Percentiles rank a stretch among this genome's conserved stretches.
phyloP scores from a whole-genome alignment of 805 yeast species.

The Wickerhamiella galacta region DNA sequence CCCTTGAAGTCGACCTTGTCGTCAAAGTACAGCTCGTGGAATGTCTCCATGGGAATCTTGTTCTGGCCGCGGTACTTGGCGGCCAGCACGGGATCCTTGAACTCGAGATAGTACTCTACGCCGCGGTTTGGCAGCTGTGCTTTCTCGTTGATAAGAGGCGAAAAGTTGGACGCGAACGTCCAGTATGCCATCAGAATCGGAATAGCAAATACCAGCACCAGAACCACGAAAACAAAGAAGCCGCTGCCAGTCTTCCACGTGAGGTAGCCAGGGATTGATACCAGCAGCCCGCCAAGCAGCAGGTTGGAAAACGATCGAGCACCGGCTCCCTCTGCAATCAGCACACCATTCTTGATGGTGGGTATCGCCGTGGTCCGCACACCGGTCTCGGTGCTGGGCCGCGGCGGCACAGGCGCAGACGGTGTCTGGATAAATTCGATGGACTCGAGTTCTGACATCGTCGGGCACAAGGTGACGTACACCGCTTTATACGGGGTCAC shows the following conservation, averaged over 20 bases:
- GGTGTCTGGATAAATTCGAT: conserved; percentile 50
- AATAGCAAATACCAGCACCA: conserved; percentile 35
- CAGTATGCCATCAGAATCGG: conserved; percentile 74
- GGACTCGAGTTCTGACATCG: too few species aligned
- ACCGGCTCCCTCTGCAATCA: conserved; percentile 88
- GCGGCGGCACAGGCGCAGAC: conserved; percentile 28
- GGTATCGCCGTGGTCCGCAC: conserved; percentile 32
- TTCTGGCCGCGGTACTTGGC: conserved; percentile 51
- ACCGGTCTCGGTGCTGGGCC: conserved; percentile 31
- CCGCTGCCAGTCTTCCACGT: conserved; percentile 48
- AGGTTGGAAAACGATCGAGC: conserved; percentile 56
- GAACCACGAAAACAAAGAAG: conserved; percentile 50
- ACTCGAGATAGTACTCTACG: conserved; percentile 63
- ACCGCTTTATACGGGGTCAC: too few species aligned
- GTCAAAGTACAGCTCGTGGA: conserved; percentile 74
- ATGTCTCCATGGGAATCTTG: conserved; percentile 84
- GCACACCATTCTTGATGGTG: conserved; percentile 66
- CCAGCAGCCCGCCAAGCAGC: conserved; percentile 32
- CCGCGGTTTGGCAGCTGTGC: conserved; percentile 61
- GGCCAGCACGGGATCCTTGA: conserved; percentile 56
- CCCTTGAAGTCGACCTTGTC: conserved; percentile 78
- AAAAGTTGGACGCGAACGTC: conserved; percentile 58
- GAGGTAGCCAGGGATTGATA: conserved; percentile 44
- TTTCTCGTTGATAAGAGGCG: conserved; percentile 70
- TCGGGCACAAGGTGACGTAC: too few species aligned